Evolutionary conservation across 768 basidiomycete species (phyloP).

Genomic region (Cyclocybe aegerita): DNA sequence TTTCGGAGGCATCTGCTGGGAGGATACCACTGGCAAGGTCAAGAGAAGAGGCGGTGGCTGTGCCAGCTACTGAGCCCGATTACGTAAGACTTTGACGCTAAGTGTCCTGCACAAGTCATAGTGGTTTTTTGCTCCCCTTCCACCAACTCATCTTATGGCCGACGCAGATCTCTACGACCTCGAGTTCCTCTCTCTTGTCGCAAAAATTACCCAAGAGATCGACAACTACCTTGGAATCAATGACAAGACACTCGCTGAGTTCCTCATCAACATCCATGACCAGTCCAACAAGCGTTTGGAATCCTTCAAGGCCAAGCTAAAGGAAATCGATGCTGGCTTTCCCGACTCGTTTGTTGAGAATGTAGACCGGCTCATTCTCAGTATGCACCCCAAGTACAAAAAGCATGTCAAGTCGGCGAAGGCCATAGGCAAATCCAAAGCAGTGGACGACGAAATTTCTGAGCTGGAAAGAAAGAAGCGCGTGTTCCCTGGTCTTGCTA

Average conservation of each 20-base stretch:
- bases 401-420: constrained; percentile 50
- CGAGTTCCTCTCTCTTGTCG: constrained; percentile 88
- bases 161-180: constrained; percentile 86
- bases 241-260: constrained; percentile 95
- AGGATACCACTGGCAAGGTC: too few relatives aligned
- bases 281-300: constrained; percentile 69
- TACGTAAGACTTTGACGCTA: constrained; percentile 11
- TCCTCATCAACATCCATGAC: constrained; percentile 88
- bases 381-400: constrained; percentile 95
- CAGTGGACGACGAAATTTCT: constrained; percentile 33
- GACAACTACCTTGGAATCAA: constrained; percentile 82
- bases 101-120: too few relatives aligned
- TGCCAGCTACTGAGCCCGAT: neutral
- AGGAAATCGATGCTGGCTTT: constrained; percentile 77
- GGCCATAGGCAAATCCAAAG: constrained; percentile 37
- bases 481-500: constrained; percentile 86
- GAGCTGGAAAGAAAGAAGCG: constrained; percentile 81
- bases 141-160: constrained; percentile 41
- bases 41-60: neutral
- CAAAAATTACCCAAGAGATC: constrained; percentile 91
- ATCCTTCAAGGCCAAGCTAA: constrained; percentile 81
- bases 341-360: constrained; percentile 90
- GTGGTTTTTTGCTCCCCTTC: constrained; percentile 2
- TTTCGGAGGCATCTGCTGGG: constrained; percentile 54
- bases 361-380: constrained; percentile 91